Evolutionary conservation across 371 early-diverging fungal genomes (phyloP).

Genomic region (Furculomyces boomerangus): DNA sequence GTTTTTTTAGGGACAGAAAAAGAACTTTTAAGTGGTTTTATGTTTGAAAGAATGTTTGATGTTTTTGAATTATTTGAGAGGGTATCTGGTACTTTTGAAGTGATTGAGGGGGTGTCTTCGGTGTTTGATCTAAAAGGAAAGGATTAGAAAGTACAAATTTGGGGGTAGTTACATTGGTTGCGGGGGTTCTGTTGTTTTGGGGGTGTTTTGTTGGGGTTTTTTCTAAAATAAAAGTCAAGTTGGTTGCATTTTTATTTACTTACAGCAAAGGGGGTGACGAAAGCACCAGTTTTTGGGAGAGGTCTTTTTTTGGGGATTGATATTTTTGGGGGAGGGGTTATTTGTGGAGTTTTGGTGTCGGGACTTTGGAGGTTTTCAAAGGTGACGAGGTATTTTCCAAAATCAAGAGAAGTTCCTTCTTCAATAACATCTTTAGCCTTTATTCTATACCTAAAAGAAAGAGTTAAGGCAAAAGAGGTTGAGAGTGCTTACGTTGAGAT

Average conservation of each 20-base stretch:
- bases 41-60: not conserved
- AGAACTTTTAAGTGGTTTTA: too few species aligned
- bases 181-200: too few species aligned
- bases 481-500: not conserved
- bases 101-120: not conserved
- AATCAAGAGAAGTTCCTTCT: not conserved
- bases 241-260: not conserved
- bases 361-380: not conserved
- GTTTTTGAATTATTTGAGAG: not conserved
- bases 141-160: too few species aligned
- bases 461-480: too few species aligned
- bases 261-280: not conserved
- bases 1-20: not conserved
- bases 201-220: too few species aligned
- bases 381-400: constrained; percentile 1
- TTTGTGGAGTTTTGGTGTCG: not conserved
- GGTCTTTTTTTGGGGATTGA: not conserved
- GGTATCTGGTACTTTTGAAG: not conserved
- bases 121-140: not conserved
- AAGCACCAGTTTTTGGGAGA: not conserved
- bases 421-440: not conserved
- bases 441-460: too few species aligned
- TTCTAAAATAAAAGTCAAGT: not conserved
- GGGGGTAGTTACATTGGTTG: too few species aligned
- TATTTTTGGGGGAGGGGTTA: not conserved